Percentiles rank a stretch among this genome's conserved stretches.
phyloP scores from a whole-genome alignment of 2,329 filamentous ascomycete genomes.

The Fusarium torreyae region DNA sequence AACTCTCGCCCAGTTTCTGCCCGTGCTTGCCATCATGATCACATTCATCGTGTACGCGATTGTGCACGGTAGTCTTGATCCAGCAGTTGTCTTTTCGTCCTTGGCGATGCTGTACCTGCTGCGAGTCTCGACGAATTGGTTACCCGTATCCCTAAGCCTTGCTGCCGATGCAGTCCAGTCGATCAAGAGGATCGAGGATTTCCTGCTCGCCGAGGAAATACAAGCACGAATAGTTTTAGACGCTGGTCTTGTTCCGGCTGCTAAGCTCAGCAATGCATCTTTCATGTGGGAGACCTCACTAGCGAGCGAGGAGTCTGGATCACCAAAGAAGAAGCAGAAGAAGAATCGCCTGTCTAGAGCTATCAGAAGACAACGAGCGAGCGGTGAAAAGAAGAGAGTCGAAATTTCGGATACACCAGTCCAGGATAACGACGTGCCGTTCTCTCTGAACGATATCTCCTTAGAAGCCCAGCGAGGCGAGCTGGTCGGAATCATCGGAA shows the following conservation, averaged over 20 bases:
- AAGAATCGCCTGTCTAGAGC: neutral
- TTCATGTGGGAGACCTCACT: conserved; percentile 3
- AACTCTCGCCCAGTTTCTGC: conserved; percentile 1
- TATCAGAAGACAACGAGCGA: neutral
- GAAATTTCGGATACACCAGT: neutral
- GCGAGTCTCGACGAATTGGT: neutral
- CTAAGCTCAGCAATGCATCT: conserved; percentile 6
- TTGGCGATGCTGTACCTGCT: conserved; percentile 1
- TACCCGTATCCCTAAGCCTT: conserved; percentile 4
- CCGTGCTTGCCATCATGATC: conserved; percentile 1
- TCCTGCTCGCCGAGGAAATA: neutral
- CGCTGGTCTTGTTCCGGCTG: neutral
- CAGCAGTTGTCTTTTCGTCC: neutral
- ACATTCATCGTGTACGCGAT: conserved; percentile 1
- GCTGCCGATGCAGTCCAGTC: conserved; percentile 1
- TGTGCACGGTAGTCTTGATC: conserved; percentile 2
- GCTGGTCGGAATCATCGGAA: neutral
- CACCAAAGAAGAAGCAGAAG: neutral
- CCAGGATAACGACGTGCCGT: neutral
- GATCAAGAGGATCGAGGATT: neutral
- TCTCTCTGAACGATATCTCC: neutral
- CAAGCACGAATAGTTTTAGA: neutral
- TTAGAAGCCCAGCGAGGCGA: neutral
- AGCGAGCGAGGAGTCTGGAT: neutral
- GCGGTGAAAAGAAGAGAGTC: neutral